These are phyloP conservation scores for Cicer arietinum DNA, from an alignment of 306 rosid genomes.

Conservation along the genomic window DNA sequence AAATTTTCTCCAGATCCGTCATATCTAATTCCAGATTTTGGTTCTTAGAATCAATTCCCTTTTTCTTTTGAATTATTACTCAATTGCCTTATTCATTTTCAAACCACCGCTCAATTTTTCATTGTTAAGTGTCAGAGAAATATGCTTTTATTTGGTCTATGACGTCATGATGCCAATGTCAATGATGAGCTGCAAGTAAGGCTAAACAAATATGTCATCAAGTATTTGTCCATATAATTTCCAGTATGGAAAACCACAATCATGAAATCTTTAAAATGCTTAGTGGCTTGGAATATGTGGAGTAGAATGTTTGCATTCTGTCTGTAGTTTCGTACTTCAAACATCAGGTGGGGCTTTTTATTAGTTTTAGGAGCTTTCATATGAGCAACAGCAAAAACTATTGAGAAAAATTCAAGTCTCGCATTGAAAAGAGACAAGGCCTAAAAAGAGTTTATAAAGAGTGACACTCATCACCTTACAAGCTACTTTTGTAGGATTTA, in stretches of 20 bases:
- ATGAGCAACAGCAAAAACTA: not conserved
- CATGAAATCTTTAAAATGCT: not conserved
- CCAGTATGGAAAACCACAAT: not conserved
- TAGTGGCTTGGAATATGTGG: not conserved
- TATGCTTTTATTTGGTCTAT: not conserved
- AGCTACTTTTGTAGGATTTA: too few species aligned
- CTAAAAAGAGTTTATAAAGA: too few species aligned
- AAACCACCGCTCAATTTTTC: not conserved
- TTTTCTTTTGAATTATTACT: not conserved
- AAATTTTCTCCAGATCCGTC: not conserved
- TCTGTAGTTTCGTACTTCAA: not conserved
- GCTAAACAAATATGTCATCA: not conserved
- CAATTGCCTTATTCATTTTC: not conserved
- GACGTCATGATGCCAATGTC: not conserved
- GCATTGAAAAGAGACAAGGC: too few species aligned
- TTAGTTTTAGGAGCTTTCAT: not conserved
- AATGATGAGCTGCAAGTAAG: not conserved
- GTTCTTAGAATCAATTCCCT: not conserved
- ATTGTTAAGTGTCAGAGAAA: not conserved
- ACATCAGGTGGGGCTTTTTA: not conserved
- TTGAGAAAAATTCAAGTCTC: too few species aligned
- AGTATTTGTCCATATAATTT: not conserved
- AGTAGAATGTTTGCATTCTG: not conserved
- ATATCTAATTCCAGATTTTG: not conserved
- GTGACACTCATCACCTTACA: too few species aligned